Evolutionary conservation across 208 protist species (phyloP).

Genomic region (Spironucleus salmonicida): DNA sequence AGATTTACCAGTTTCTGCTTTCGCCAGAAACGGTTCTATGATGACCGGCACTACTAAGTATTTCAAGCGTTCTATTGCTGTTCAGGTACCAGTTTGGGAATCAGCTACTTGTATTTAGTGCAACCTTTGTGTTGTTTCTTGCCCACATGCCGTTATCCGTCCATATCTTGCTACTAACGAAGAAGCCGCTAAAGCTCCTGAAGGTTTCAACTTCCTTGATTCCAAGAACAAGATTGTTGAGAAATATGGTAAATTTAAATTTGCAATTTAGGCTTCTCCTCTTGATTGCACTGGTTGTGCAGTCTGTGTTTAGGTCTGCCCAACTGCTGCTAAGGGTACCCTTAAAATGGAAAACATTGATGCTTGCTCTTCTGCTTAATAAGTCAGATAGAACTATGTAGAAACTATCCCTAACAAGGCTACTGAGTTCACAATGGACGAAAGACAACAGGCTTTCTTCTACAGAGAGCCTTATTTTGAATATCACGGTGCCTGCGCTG

Average conservation of each 20-base stretch:
- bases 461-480: conserved; percentile 56
- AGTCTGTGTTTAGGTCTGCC: conserved; percentile 51
- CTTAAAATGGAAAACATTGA: conserved; percentile 42
- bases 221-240: not conserved
- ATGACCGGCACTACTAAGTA: conserved; percentile 40
- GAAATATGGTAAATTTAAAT: conserved; percentile 34
- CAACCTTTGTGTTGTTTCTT: conserved; percentile 53
- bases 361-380: conserved; percentile 34
- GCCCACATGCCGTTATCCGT: conserved; percentile 58
- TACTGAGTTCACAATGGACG: not conserved
- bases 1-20: not conserved
- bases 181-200: conserved; percentile 10
- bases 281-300: conserved; percentile 57
- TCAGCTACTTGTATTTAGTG: conserved; percentile 56
- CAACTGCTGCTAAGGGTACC: conserved; percentile 38
- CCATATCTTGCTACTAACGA: conserved; percentile 48
- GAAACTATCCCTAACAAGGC: conserved; percentile 7
- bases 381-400: conserved; percentile 48
- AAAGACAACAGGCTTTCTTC: conserved; percentile 30
- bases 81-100: conserved; percentile 49
- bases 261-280: conserved; percentile 50
- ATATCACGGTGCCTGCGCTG: conserved; percentile 56
- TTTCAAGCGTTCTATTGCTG: conserved; percentile 52
- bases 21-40: not conserved
- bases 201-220: not conserved